Percentiles rank a stretch among this genome's conserved stretches.
These are phyloP conservation scores for Calophaca sinica DNA, from an alignment of 306 rosid genomes.

Conservation along the genomic window DNA sequence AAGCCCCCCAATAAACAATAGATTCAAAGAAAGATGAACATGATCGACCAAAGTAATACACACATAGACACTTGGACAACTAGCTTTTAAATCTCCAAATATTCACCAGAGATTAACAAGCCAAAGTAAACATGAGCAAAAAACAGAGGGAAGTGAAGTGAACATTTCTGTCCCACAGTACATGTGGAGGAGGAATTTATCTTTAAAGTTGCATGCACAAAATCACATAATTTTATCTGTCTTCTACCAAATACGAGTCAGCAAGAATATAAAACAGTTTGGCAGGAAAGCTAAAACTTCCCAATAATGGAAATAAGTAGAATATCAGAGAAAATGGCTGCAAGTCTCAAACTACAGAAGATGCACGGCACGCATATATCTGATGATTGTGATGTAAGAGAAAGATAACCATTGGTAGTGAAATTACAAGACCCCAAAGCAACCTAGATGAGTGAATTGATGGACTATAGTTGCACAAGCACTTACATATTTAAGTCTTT, in stretches of 20 bases:
- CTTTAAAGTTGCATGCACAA: background rate
- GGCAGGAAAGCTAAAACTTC: constrained; percentile 2
- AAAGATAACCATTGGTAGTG: background rate
- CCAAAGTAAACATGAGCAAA: background rate
- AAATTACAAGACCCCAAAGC: constrained; percentile 26
- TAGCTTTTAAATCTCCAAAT: constrained; percentile 1
- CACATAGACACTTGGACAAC: background rate
- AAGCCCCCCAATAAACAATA: background rate
- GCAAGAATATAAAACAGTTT: background rate
- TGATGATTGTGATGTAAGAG: background rate
- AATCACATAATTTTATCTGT: background rate
- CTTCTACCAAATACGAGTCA: background rate
- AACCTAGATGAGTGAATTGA: constrained; percentile 14
- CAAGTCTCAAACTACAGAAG: background rate
- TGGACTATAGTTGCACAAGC: background rate
- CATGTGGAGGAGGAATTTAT: constrained; percentile 19
- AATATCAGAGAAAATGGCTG: constrained; percentile 11
- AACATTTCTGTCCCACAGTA: constrained; percentile 13
- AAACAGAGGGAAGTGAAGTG: background rate
- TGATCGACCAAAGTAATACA: constrained; percentile 1
- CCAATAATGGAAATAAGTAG: constrained; percentile 8
- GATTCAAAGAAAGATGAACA: background rate
- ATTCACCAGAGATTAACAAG: constrained; percentile 21
- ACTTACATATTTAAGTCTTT: background rate
- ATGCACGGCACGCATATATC: background rate